Conservation (phyloP, 768 basidiomycete genomes). For the Lentinula boryana region DNA sequence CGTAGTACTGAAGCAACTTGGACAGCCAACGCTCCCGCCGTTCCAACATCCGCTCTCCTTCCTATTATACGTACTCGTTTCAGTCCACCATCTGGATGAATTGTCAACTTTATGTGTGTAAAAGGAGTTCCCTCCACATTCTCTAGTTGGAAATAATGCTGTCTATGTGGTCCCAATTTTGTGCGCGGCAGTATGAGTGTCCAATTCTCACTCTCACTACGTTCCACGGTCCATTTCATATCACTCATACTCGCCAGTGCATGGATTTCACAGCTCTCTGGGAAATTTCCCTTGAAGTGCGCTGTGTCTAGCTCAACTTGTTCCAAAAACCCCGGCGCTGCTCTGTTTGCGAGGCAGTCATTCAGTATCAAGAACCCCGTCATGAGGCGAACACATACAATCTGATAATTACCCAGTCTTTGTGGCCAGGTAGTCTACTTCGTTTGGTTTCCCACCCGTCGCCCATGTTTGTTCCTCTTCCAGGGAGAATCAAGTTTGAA, state of each 20-base stretch:
- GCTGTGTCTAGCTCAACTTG: slow-evolving; percentile 87
- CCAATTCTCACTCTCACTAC: slow-evolving; percentile 54
- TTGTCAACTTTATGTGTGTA: slow-evolving; percentile 84
- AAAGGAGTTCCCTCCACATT: slow-evolving; percentile 51
- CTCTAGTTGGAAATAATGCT: slow-evolving; percentile 84
- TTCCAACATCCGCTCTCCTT: slow-evolving; percentile 30
- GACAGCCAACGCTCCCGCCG: not conserved
- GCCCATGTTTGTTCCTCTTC: slow-evolving; percentile 91
- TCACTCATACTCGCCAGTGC: slow-evolving; percentile 37
- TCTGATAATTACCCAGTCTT: slow-evolving; percentile 88
- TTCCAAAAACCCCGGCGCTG: slow-evolving; percentile 66
- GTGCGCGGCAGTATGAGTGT: slow-evolving; percentile 64
- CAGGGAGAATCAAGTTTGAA: slow-evolving; percentile 86
- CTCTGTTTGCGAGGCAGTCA: slow-evolving; percentile 36
- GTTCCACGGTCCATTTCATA: slow-evolving; percentile 30
- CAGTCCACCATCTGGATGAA: slow-evolving; percentile 92
- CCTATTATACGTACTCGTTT: slow-evolving; percentile 89
- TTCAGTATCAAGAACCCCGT: slow-evolving; percentile 2
- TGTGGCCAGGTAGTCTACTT: slow-evolving; percentile 72
- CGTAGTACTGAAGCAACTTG: not conserved
- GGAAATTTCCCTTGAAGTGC: slow-evolving; percentile 95
- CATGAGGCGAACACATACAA: slow-evolving; percentile 48
- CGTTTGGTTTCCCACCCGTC: slow-evolving; percentile 99
- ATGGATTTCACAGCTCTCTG: slow-evolving; percentile 79
- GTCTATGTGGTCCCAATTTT: slow-evolving; percentile 83